These are phyloP conservation scores for Ceratocystis eucalypticola DNA, from an alignment of 2,329 filamentous ascomycete species.

Conservation along the genomic window DNA sequence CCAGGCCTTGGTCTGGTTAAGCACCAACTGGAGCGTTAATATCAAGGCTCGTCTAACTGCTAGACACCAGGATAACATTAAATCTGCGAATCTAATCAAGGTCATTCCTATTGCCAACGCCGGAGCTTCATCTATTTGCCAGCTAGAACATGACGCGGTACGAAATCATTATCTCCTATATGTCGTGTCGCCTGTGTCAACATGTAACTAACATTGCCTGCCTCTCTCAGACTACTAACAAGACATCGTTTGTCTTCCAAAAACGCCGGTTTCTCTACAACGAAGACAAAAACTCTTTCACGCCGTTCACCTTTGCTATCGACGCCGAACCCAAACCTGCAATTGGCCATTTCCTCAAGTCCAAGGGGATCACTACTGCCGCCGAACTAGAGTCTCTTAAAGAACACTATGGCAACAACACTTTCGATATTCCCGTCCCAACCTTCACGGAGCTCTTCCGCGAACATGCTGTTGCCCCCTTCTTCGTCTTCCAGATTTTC, in stretches of 20 bases:
- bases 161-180: constrained; percentile 16
- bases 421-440: constrained; percentile 94
- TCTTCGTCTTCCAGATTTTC: constrained; percentile 98
- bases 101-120: constrained; percentile 83
- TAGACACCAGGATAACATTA: constrained; percentile 52
- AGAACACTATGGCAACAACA: constrained; percentile 90
- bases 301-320: constrained; percentile 68
- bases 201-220: constrained; percentile 5
- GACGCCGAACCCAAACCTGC: constrained; percentile 73
- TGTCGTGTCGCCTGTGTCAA: neutral
- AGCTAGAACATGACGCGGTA: constrained; percentile 60
- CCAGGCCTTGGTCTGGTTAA: constrained; percentile 84
- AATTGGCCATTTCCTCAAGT: constrained; percentile 66
- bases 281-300: constrained; percentile 57
- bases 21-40: constrained; percentile 94
- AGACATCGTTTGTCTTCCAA: constrained; percentile 88
- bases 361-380: constrained; percentile 57
- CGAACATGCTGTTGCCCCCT: constrained; percentile 94
- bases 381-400: constrained; percentile 68
- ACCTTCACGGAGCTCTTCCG: constrained; percentile 93
- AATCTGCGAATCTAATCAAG: constrained; percentile 76
- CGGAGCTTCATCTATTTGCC: constrained; percentile 76
- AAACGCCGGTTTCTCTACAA: constrained; percentile 92
- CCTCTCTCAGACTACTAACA: constrained; percentile 46
- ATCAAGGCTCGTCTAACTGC: constrained; percentile 72